phyloP scores from a whole-genome alignment of 495 filamentous ascomycete genomes.

The Ramalina peruviana region DNA sequence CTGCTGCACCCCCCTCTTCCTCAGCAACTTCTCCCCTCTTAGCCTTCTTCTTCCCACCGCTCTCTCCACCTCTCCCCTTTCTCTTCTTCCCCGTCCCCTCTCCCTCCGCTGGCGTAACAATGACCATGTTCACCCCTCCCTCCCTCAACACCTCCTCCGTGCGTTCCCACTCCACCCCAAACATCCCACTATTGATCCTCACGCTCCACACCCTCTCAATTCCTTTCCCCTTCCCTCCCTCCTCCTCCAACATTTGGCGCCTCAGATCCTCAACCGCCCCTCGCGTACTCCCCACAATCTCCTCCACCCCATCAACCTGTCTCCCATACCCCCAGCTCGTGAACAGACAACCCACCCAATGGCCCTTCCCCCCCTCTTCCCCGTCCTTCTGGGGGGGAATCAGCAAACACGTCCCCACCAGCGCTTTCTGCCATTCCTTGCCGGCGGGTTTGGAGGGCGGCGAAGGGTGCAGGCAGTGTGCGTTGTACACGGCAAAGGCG shows the following conservation, averaged over 20 bases:
- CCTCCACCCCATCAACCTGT: conserved; percentile 3
- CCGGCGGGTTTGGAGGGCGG: background rate
- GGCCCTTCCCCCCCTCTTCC: conserved; percentile 12
- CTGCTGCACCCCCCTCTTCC: background rate
- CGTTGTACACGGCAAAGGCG: conserved; percentile 2
- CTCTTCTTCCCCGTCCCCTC: background rate
- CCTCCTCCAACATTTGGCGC: conserved; percentile 14
- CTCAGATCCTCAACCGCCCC: conserved; percentile 28
- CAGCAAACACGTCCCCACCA: conserved; percentile 29
- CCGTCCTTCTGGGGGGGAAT: conserved; percentile 24
- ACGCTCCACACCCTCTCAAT: conserved; percentile 23
- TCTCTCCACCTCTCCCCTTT: background rate
- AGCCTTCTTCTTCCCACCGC: background rate
- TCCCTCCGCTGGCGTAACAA: conserved; percentile 14
- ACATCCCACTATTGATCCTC: conserved; percentile 31
- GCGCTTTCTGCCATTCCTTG: conserved; percentile 5
- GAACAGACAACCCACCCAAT: conserved; percentile 38
- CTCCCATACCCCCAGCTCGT: conserved; percentile 26
- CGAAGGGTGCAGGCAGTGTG: background rate
- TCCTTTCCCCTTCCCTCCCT: background rate
- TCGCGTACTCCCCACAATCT: conserved; percentile 26
- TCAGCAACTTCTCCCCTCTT: background rate
- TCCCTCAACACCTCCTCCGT: conserved; percentile 20
- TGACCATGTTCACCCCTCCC: conserved; percentile 19
- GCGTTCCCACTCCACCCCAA: conserved; percentile 26